Percentiles rank a stretch among this genome's conserved stretches.
Conservation (phyloP, 2,329 filamentous ascomycete species). For the Trichoderma endophyticum region DNA sequence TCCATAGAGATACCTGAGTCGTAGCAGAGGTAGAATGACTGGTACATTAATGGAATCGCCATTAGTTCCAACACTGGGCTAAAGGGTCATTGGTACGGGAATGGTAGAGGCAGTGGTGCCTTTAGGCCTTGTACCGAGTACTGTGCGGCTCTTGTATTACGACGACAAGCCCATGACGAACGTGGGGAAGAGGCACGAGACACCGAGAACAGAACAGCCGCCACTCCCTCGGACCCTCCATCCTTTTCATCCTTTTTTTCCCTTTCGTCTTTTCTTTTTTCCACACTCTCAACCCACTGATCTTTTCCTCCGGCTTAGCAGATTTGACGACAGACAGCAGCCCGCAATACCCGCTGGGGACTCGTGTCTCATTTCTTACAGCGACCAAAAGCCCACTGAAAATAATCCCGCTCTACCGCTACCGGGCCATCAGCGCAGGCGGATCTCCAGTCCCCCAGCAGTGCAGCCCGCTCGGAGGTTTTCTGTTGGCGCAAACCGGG, state of each 20-base stretch:
- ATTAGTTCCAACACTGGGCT: background rate
- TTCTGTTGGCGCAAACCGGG: slow-evolving; percentile 2
- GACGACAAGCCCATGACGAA: background rate
- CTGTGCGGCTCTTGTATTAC: background rate
- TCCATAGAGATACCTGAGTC: background rate
- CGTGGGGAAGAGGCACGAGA: slow-evolving; percentile 15
- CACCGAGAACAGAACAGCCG: slow-evolving; percentile 3
- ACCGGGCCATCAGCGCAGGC: background rate
- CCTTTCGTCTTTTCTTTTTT: background rate
- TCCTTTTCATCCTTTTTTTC: background rate
- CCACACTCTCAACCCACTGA: background rate
- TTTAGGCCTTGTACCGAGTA: background rate
- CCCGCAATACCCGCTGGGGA: background rate
- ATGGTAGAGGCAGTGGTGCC: background rate
- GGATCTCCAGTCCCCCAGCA: background rate
- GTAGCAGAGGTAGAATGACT: background rate
- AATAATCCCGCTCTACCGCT: background rate
- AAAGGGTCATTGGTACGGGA: background rate
- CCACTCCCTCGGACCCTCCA: background rate
- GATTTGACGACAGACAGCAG: no score
- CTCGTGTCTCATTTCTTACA: background rate
- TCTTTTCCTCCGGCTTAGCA: background rate
- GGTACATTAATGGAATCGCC: background rate
- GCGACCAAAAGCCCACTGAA: background rate
- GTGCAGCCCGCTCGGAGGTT: background rate